Percentiles rank a stretch among this genome's conserved stretches.
Conservation (phyloP, 2,329 filamentous ascomycete genomes). For the Pyrenophora teres region DNA sequence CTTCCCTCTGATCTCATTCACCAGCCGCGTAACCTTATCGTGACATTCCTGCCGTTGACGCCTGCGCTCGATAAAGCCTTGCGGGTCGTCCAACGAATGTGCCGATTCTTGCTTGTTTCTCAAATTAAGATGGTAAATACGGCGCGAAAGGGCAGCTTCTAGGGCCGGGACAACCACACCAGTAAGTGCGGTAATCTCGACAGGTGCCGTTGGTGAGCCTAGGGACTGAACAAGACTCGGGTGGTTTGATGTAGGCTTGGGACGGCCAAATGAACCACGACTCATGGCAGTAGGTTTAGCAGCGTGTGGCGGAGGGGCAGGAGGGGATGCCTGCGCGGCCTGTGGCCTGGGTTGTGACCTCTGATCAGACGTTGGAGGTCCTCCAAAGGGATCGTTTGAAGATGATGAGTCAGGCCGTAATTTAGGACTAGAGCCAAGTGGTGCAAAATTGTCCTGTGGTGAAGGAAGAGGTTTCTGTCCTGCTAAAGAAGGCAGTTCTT, state of each 20-base stretch:
- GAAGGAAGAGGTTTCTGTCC: slow-evolving; percentile 33
- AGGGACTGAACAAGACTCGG: slow-evolving; percentile 48
- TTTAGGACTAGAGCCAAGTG: slow-evolving; percentile 20
- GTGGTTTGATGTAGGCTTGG: slow-evolving; percentile 29
- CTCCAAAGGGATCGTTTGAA: slow-evolving; percentile 38
- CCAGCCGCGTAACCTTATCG: slow-evolving; percentile 78
- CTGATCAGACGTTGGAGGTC: slow-evolving; percentile 25
- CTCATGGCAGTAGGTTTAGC: slow-evolving; percentile 29
- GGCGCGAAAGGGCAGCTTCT: slow-evolving; percentile 84
- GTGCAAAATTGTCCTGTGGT: slow-evolving; percentile 30
- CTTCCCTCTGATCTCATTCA: slow-evolving; percentile 79
- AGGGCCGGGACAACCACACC: slow-evolving; percentile 93
- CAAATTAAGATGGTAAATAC: slow-evolving; percentile 63
- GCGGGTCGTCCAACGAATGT: slow-evolving; percentile 61
- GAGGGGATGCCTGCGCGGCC: slow-evolving; percentile 9
- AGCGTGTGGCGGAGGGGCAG: slow-evolving; percentile 15
- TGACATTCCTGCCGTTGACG: slow-evolving; percentile 66
- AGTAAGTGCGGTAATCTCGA: slow-evolving; percentile 81
- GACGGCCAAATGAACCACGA: slow-evolving; percentile 38
- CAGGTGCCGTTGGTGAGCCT: slow-evolving; percentile 60
- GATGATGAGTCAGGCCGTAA: slow-evolving; percentile 30
- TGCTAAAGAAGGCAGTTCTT: slow-evolving; percentile 31
- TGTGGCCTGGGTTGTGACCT: slow-evolving; percentile 12
- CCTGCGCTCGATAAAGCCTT: slow-evolving; percentile 47
- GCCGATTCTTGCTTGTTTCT: slow-evolving; percentile 44